phyloP scores from a whole-genome alignment of 192 early-diverging fungal species.

The Linnemannia elongata region DNA sequence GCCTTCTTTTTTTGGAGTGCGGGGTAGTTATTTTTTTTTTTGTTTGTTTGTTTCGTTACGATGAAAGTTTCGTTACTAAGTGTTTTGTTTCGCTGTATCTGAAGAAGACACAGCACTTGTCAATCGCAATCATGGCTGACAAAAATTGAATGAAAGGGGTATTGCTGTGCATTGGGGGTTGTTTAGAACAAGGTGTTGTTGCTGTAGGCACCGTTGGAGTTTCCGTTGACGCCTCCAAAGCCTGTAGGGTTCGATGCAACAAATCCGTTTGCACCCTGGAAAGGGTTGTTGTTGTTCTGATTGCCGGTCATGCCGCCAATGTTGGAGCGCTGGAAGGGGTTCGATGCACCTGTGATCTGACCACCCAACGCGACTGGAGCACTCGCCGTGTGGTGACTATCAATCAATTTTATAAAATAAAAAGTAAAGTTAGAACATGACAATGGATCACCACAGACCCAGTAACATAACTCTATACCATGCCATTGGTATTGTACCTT shows the following conservation, averaged over 20 bases:
- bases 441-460: not conserved
- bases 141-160: not conserved
- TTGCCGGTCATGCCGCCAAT: not conserved
- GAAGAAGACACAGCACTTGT: not conserved
- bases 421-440: not conserved
- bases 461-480: not conserved
- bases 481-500: slow-evolving; percentile 16
- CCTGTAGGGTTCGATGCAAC: slow-evolving; percentile 9
- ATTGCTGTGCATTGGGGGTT: not conserved
- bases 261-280: slow-evolving; percentile 25
- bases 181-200: slow-evolving; percentile 39
- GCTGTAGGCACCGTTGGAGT: slow-evolving; percentile 14
- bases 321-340: slow-evolving; percentile 34
- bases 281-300: slow-evolving; percentile 34
- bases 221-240: slow-evolving; percentile 16
- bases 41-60: not conserved
- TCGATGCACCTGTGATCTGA: slow-evolving; percentile 24
- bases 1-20: not conserved
- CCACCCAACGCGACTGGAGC: slow-evolving; percentile 14
- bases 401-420: not conserved
- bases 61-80: not conserved
- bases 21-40: not conserved
- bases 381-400: slow-evolving; percentile 26
- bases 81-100: not conserved
- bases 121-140: not conserved